Conservation (phyloP, 192 early-diverging fungal species). For the Cetraspora pellucida region DNA sequence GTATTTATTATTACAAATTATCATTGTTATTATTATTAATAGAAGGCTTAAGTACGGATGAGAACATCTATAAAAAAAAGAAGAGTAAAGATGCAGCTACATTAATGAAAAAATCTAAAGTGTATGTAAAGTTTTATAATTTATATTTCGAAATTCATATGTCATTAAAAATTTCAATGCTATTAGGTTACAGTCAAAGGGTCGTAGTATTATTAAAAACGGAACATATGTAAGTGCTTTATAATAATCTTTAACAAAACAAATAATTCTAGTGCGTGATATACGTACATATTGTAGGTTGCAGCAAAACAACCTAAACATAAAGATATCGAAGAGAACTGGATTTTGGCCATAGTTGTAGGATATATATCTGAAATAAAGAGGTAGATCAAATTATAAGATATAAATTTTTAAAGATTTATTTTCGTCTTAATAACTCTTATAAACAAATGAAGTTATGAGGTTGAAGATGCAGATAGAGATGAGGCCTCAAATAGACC, state of each 20-base stretch:
- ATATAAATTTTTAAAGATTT: background rate
- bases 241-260: background rate
- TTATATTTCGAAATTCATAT: background rate
- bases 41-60: background rate
- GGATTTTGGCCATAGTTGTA: conserved; percentile 57
- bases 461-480: conserved; percentile 59
- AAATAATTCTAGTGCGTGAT: background rate
- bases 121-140: background rate
- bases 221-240: conserved; percentile 2
- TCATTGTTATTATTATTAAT: background rate
- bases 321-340: conserved; percentile 57
- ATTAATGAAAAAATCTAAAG: background rate
- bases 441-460: conserved; percentile 42
- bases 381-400: conserved; percentile 39
- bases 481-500: conserved; percentile 54
- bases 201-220: background rate
- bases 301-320: conserved; percentile 54
- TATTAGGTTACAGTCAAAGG: background rate
- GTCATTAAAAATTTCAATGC: background rate
- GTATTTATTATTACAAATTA: background rate
- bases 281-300: conserved; percentile 37
- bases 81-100: background rate
- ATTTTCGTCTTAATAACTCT: background rate
- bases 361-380: conserved; percentile 52
- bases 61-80: background rate